Percentiles rank a stretch among this genome's conserved stretches.
These are phyloP conservation scores for Diaporthe aspalathi DNA, from an alignment of 2,329 filamentous ascomycete genomes.

Conservation along the genomic window DNA sequence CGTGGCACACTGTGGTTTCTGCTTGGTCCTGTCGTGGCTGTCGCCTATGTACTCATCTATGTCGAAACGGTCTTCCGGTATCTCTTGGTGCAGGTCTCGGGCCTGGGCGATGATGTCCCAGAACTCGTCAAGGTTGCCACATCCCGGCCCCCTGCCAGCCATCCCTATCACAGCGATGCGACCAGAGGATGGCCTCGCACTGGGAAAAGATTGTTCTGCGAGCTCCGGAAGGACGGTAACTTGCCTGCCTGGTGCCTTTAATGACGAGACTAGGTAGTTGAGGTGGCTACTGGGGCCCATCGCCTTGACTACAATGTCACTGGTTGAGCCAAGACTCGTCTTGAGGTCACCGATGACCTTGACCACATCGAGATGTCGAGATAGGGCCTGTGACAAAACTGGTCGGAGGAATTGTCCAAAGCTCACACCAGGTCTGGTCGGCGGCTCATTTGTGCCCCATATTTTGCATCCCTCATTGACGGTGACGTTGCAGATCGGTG, in stretches of 20 bases:
- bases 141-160: not conserved
- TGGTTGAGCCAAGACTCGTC: not conserved
- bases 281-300: not conserved
- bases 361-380: not conserved
- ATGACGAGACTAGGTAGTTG: not conserved
- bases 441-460: not conserved
- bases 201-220: no score
- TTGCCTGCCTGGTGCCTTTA: not conserved
- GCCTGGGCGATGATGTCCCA: conserved; percentile 35
- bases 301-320: not conserved
- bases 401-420: not conserved
- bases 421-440: not conserved
- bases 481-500: not conserved
- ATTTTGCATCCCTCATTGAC: not conserved
- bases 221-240: not conserved
- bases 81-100: conserved; percentile 42
- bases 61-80: not conserved
- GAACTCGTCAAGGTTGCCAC: not conserved
- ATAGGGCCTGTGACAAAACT: not conserved
- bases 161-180: not conserved
- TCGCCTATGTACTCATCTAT: conserved; percentile 2
- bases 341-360: not conserved
- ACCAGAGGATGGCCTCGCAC: not conserved
- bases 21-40: conserved; percentile 40
- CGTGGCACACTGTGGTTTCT: conserved; percentile 24